Evolutionary conservation across 2,329 filamentous ascomycete species (phyloP).

Genomic region (Cladosporium sp.): DNA sequence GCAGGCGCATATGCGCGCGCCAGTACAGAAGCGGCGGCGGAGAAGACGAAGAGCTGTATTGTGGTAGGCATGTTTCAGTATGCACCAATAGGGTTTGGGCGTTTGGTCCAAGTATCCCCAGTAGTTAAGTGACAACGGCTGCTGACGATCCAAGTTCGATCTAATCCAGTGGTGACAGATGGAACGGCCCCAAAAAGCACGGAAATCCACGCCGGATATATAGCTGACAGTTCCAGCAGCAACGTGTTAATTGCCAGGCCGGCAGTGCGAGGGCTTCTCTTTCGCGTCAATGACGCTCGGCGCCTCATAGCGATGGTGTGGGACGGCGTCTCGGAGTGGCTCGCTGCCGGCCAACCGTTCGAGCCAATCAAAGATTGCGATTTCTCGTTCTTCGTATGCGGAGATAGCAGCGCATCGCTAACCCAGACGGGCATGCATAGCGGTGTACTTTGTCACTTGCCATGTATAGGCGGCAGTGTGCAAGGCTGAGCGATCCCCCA

Average conservation of each 20-base stretch:
- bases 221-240: neutral
- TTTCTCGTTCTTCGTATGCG: neutral
- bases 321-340: slow-evolving; percentile 5
- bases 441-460: neutral
- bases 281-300: slow-evolving; percentile 8
- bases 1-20: slow-evolving; percentile 37
- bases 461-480: neutral
- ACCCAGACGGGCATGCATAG: neutral
- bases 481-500: neutral
- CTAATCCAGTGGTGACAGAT: neutral
- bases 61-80: slow-evolving; percentile 11
- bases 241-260: neutral
- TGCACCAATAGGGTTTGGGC: neutral
- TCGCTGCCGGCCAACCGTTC: neutral
- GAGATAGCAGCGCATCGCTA: neutral
- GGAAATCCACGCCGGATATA: neutral
- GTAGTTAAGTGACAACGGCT: neutral
- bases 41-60: slow-evolving; percentile 16
- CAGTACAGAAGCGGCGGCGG: slow-evolving; percentile 29
- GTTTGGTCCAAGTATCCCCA: neutral
- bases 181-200: neutral
- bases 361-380: neutral
- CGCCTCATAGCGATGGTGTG: neutral
- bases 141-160: neutral
- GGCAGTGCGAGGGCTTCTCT: slow-evolving; percentile 1